Conservation (phyloP, 1,284 basidiomycete species). For the Trametes polyzona region DNA sequence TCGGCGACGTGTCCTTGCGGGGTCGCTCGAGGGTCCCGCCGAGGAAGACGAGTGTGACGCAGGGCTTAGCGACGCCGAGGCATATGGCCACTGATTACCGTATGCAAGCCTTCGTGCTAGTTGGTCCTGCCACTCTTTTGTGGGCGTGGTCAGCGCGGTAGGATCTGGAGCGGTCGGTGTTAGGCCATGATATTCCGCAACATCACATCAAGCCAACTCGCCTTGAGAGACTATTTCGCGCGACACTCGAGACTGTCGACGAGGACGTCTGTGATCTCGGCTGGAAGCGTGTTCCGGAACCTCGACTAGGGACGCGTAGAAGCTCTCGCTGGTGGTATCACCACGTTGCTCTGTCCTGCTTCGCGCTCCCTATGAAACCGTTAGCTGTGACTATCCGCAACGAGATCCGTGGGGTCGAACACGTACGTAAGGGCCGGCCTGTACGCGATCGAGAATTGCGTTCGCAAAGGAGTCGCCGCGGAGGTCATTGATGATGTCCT, state of each 20-base stretch:
- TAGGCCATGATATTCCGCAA: too few species aligned
- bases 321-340: constrained; percentile 61
- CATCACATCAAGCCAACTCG: constrained; percentile 42
- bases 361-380: constrained; percentile 57
- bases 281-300: constrained; percentile 52
- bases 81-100: constrained; percentile 14
- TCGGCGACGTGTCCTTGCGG: constrained; percentile 25
- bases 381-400: not conserved
- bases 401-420: not conserved
- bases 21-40: constrained; percentile 9
- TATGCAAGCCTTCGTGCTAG: constrained; percentile 56
- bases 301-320: constrained; percentile 71
- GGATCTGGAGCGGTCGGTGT: constrained; percentile 46
- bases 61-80: constrained; percentile 18
- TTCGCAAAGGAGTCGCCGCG: constrained; percentile 70
- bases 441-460: constrained; percentile 73
- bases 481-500: constrained; percentile 69
- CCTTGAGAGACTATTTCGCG: constrained; percentile 77
- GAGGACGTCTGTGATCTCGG: constrained; percentile 65
- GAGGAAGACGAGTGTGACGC: constrained; percentile 23
- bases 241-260: constrained; percentile 73
- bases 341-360: constrained; percentile 52
- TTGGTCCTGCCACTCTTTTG: constrained; percentile 77
- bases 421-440: constrained; percentile 74
- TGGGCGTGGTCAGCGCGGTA: constrained; percentile 63